Evolutionary conservation across 306 rosid genomes (phyloP), one percentile per base, ranked within the genome.

Genomic region (Cucurbita pepo): DNA sequence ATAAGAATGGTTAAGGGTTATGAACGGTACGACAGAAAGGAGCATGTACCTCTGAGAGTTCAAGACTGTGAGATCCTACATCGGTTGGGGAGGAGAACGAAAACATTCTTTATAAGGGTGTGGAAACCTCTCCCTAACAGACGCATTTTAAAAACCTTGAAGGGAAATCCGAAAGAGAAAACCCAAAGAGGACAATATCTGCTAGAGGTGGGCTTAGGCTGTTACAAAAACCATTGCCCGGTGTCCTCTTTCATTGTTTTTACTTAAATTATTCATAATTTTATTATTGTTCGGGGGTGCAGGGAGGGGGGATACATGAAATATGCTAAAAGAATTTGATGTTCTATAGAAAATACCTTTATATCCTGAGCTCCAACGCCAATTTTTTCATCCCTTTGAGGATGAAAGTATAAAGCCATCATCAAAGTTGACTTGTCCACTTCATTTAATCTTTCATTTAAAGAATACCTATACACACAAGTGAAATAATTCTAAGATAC

Each of bases 371-470:
- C 78, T 77, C 95, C 99, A 40, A 19, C 21, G 45, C 97, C 99
- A 44, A 87, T 60, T 78, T 94, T 94, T 67, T 79, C 86, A 52
- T 81, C 78, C 72, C 55, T 67, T 52, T 53, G 76, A 10, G 99
- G 99, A 84, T 94, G 99, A 82, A 86, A 91, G 77, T 56, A 60
- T 72, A 94, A 79, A 71, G 85, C 97, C 74, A 15, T 72, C 88
- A 79, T 77, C 85, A 91, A 51, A 19, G 77, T 83, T 73, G 76
- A n/a, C 83, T 76, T 84, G 78, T 94, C 97, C 52, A 5, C 21
- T 51, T 89, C 92, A 78, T 71, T 82, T 76, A 94, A 74, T 77
- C 57, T 77, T 57, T 88, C 76, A 72, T 88, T 82, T 73, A 89
- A 61, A 5, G 80, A 75, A 83, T 86, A 89, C 83, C 99, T 94